Evolutionary conservation across 1,284 basidiomycete genomes (phyloP), one percentile per base, ranked within the genome.

Genomic region (Mycena sp.): DNA sequence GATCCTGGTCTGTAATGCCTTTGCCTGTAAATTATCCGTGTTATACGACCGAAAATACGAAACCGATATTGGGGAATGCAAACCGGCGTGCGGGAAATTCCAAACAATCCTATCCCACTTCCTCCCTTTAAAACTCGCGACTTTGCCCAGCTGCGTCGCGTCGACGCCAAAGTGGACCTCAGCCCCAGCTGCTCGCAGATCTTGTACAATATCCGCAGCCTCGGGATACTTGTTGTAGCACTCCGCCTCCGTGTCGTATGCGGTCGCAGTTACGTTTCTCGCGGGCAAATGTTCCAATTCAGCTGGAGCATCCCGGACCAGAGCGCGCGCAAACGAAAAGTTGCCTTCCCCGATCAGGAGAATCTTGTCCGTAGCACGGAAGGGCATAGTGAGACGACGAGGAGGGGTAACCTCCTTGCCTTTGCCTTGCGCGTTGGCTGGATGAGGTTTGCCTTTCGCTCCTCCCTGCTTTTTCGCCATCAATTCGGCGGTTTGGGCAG

Each of bases 11-110:
- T 57, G 95, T 91, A 76, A 99, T 97, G 0, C 97, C 96, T 75
- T 93, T 95, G 39, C 96, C 96, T 96, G 73, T 3, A 69, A 46
- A 57, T 67, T 65, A 70, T 72, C 60, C 64, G 65, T 73, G 38
- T 68, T 46, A 57, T 25, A 61, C 61, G 62, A 52, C 67, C 34
- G 62, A 72, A 67, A 41, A 10, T 25, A 30, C 59, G 54, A n/a
- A 62, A 38, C 11, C 30, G 34, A n/a, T 39, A 16, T 38, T 38
- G 13, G 25, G 6, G 18, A 62, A 48, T 46, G 83, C 89, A 77
- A 78, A 93, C 97, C 97, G 76, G 94, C 94, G 84, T 99, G 97
- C 64, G 97, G 97, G 78, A 99, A 99, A 79, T 99, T 98, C 91
- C 96, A 99, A 30, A 96, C 91, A 70, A 99, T 89, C 81, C 89